phyloP scores from a whole-genome alignment of 2,329 filamentous ascomycete species.

The Metarhizium rileyi region DNA sequence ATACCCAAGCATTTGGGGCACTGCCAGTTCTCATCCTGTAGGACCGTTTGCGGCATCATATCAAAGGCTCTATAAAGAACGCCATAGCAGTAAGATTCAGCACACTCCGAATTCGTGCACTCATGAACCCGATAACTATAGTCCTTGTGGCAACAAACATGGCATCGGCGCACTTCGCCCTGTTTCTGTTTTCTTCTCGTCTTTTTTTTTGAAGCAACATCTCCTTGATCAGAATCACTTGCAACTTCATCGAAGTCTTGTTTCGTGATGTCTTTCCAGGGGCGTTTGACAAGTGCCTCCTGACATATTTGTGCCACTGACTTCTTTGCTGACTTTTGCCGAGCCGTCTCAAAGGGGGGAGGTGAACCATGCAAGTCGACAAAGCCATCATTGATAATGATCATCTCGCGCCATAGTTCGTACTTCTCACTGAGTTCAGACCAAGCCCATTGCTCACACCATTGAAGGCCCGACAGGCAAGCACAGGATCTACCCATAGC shows the following conservation, averaged over 20 bases:
- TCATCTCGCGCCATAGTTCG: constrained; percentile 70
- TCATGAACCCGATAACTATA: constrained; percentile 76
- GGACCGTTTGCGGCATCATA: constrained; percentile 70
- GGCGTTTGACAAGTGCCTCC: constrained; percentile 68
- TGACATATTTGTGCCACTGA: constrained; percentile 90
- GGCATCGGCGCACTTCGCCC: constrained; percentile 55
- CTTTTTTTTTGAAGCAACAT: constrained; percentile 54
- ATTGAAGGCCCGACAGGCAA: constrained; percentile 75
- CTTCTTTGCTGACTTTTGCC: constrained; percentile 59
- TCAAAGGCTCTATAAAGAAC: constrained; percentile 86
- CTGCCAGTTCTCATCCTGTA: constrained; percentile 75
- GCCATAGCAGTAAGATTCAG: constrained; percentile 82
- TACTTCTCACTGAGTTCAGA: constrained; percentile 66
- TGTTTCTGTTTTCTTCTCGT: constrained; percentile 43
- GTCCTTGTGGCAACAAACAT: constrained; percentile 74
- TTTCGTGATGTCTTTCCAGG: constrained; percentile 73
- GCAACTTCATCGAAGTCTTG: constrained; percentile 38
- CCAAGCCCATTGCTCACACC: constrained; percentile 93
- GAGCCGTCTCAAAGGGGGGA: constrained; percentile 59
- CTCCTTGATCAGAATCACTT: constrained; percentile 44
- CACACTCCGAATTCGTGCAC: constrained; percentile 62
- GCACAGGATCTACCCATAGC: constrained; percentile 91
- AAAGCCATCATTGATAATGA: constrained; percentile 63
- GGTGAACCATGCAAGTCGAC: constrained; percentile 58
- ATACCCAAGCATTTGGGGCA: constrained; percentile 80